Base-by-base conservation (phyloP, 2,329 filamentous ascomycete species). In the Saccharata proteae region DNA sequence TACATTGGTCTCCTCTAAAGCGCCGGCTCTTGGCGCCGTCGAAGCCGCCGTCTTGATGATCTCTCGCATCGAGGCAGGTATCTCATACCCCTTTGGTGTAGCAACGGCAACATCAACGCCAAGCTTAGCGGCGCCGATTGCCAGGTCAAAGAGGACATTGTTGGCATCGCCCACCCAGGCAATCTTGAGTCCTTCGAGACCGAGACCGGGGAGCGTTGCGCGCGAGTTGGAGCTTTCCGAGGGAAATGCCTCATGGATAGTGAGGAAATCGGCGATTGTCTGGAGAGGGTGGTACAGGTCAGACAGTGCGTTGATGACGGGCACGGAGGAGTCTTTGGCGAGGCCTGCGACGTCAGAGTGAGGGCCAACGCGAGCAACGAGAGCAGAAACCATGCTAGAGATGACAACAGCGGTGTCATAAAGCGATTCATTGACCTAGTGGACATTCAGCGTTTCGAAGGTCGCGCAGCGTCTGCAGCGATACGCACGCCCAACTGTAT, bases 131-230 rank as follows among this genome's bases (percentile, higher is more conserved):
- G 81, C 85, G 23, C 73, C 86, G 43, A 90, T 88, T 29, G 86
- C 85, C 32, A 96, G 69, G 51, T 98, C 88, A 50, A 86, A 94
- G 15, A 96, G 72, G 16, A 98, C 88, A 46, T 98, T 98, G 63
- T 96, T 98, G 8, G 85, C 84, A 52, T 98, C 88, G 32, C 88
- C 88, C 26, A 98, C 68, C 90, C 90, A 98, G 11, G 90, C 88
- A 39, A 96, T 72, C 61, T 93, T 96, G 47, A 93, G 58, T 1
- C 84, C 83, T 43, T 82, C 71, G 4, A 93, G 64, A 2, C 82
- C 80, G 6, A 93, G 65, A 31, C 64, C 62, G 10, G 54, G 13
- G 11, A 17, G 13, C 6, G 27, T 18, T 2, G 34, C 20, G 13
- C 13, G 48, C 10, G 37, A 14, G 37, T 29, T 21, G 32, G 37